Evolutionary conservation across 441 rosid species (phyloP), one percentile per base, ranked within the genome.

Genomic region (Gossypium schwendimanii): DNA sequence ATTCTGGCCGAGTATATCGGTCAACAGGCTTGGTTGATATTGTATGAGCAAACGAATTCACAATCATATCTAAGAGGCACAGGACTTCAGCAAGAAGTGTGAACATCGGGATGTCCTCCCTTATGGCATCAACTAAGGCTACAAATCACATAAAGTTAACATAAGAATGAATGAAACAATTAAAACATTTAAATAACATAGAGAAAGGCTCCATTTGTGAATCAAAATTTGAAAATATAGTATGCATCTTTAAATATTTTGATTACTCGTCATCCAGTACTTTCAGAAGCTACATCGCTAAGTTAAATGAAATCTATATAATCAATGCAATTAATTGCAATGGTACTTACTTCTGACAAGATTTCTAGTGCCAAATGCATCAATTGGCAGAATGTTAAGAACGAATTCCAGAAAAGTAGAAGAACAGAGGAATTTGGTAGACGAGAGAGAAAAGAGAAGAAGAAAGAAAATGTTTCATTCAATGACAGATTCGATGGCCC

Each of bases 51-150:
- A 95, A 95, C 76, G 99, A 93, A 84, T 93, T 95, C 36, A 93
- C 95, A 76, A 95, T 86, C 99, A 95, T 87, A 83, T 95, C 99
- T 75, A 95, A 81, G 33, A 95, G 99, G 84, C 98, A 91, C 70
- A 93, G 78, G 77, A 88, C 95, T 84, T 95, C 99, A 11, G 97
- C 95, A 72, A 95, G 94, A 76, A 95, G 79, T 17, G 94, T 90
- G 66, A 95, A 96, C 70, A 81, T 81, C 33, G 95, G 87, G 57
- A 89, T 82, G 75, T 91, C 89, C 84, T 87, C 89, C 83, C 97
- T 85, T 86, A 93, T 85, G 69, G 86, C 82, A 81, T 91, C 96
- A 82, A 93, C 78, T 50, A 95, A 87, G 33, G 87, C 99, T 95
- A 89, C 79, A 85, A 70, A 80, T 63, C 47, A 75, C 36, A 36